phyloP scores from a whole-genome alignment of 768 basidiomycete species.

The Kwoniella sp. region DNA sequence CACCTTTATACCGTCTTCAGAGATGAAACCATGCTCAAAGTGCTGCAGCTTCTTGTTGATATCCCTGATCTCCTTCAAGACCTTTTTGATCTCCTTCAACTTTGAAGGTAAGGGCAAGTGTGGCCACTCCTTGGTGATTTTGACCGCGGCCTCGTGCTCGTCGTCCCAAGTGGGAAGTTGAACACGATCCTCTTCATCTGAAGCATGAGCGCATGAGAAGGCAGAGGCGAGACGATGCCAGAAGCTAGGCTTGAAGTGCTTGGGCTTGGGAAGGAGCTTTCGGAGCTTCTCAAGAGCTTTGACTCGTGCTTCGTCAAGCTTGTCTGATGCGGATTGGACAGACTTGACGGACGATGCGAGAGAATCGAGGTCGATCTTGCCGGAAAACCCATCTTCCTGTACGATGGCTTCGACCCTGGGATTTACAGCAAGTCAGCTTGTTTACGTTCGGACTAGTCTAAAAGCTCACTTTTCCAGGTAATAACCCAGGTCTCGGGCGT shows the following conservation, averaged over 20 bases:
- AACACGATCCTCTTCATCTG: not conserved
- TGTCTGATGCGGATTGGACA: constrained; percentile 50
- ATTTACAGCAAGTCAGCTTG: not conserved
- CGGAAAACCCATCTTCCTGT: constrained; percentile 33
- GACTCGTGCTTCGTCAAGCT: constrained; percentile 51
- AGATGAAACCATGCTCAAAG: constrained; percentile 56
- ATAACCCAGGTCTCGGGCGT: constrained; percentile 62
- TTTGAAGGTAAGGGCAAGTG: constrained; percentile 24
- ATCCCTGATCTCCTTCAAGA: constrained; percentile 47
- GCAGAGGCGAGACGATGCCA: not conserved
- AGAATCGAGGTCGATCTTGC: constrained; percentile 41
- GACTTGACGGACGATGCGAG: constrained; percentile 52
- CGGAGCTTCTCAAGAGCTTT: constrained; percentile 37
- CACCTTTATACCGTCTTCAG: constrained; percentile 50
- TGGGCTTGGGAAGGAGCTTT: constrained; percentile 43
- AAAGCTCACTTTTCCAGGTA: constrained; percentile 63
- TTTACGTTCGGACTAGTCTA: not conserved
- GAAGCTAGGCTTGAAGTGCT: constrained; percentile 3
- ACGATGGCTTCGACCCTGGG: constrained; percentile 63
- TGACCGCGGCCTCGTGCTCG: not conserved
- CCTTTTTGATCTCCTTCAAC: constrained; percentile 49
- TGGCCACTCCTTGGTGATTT: not conserved
- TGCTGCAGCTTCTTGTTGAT: constrained; percentile 52
- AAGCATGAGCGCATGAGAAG: constrained; percentile 8
- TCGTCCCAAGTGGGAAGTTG: not conserved